Evolutionary conservation across 306 rosid species (phyloP).

Genomic region (Lathyrus aphaca): DNA sequence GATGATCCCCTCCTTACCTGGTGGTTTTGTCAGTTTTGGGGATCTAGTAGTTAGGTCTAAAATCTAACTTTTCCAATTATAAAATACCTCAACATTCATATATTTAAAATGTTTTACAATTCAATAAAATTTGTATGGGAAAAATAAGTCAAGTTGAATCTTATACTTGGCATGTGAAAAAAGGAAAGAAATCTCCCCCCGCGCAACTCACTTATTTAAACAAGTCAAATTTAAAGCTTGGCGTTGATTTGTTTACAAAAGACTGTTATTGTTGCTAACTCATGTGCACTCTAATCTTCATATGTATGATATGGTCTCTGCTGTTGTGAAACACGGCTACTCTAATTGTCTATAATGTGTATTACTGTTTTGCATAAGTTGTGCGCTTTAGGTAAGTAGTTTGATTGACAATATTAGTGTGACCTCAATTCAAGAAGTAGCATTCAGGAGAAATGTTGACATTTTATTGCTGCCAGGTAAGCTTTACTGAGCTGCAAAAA

Average conservation of each 20-base stretch:
- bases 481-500: conserved; percentile 50
- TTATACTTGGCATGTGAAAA: background rate
- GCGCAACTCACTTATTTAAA: too few relatives aligned
- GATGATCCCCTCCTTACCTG: background rate
- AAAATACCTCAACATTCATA: background rate
- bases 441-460: conserved; percentile 13
- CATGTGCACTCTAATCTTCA: too few relatives aligned
- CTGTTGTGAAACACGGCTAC: background rate
- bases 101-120: background rate
- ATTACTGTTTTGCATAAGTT: background rate
- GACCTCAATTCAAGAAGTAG: conserved; percentile 22
- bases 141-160: background rate
- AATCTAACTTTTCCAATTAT: background rate
- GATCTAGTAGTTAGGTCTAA: background rate
- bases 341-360: conserved; percentile 1
- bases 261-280: too few relatives aligned
- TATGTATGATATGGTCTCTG: background rate
- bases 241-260: background rate
- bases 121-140: background rate
- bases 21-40: background rate
- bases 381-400: background rate
- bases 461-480: conserved; percentile 54
- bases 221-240: background rate
- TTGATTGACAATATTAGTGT: conserved; percentile 33
- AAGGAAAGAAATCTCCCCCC: too few relatives aligned